These are phyloP conservation scores for Luffa aegyptiaca DNA, from an alignment of 306 rosid genomes.

Conservation along the genomic window DNA sequence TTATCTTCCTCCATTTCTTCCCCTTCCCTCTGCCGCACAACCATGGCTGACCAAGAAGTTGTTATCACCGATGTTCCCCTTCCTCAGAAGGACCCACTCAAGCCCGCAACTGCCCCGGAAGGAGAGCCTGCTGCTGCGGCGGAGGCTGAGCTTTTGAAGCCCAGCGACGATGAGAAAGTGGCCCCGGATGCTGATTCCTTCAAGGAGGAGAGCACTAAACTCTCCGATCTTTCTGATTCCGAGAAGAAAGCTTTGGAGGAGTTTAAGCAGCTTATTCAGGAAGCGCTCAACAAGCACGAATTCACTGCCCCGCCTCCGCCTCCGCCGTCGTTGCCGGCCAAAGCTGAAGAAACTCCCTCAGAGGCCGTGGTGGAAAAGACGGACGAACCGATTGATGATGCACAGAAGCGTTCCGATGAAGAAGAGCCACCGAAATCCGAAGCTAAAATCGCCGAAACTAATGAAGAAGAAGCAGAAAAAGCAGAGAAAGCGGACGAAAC, in stretches of 20 bases:
- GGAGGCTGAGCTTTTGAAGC: conserved; percentile 21
- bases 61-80: not conserved
- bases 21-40: not conserved
- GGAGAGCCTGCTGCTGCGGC: conserved; percentile 12
- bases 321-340: not conserved
- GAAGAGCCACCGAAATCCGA: conserved; percentile 10
- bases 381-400: conserved; percentile 15
- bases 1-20: not conserved
- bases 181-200: conserved; percentile 27
- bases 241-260: conserved; percentile 53
- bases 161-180: conserved; percentile 13
- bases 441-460: not conserved
- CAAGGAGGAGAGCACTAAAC: conserved; percentile 50
- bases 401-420: not conserved
- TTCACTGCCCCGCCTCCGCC: conserved; percentile 19
- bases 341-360: not conserved
- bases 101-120: not conserved
- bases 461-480: not conserved
- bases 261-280: conserved; percentile 39
- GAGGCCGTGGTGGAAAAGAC: conserved; percentile 13
- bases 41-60: not conserved
- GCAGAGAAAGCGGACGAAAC: not conserved
- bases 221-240: conserved; percentile 37
- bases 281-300: conserved; percentile 42
- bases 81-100: not conserved